A percentile compares a stretch with the other conserved stretches of the same genome.
These are phyloP conservation scores for Blastobotrys malaysiensis DNA, from an alignment of 1,139 yeast genomes.

Conservation along the genomic window DNA sequence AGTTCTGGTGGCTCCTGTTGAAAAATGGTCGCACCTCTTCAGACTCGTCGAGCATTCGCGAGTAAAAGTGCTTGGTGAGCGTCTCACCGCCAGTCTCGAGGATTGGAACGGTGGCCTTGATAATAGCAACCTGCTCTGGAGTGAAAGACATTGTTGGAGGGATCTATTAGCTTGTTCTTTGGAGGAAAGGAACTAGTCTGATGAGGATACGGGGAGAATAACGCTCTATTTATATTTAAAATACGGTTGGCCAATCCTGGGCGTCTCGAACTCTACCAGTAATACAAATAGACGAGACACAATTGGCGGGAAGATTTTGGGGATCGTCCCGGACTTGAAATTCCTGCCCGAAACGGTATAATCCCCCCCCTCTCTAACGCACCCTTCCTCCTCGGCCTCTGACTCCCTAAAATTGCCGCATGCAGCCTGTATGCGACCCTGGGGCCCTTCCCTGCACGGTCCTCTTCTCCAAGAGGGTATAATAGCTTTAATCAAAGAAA, in stretches of 20 bases:
- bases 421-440: neutral
- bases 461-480: no score
- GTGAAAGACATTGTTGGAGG: slow-evolving; percentile 45
- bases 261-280: neutral
- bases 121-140: slow-evolving; percentile 65
- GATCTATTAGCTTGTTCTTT: slow-evolving; percentile 27
- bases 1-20: slow-evolving; percentile 53
- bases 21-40: slow-evolving; percentile 56
- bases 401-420: no score
- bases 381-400: neutral
- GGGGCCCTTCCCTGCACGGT: no score
- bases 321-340: neutral
- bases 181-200: no score
- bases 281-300: neutral
- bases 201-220: neutral
- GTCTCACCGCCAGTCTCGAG: slow-evolving; percentile 52
- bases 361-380: neutral
- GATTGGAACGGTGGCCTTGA: slow-evolving; percentile 56
- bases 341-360: neutral
- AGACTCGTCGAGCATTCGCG: slow-evolving; percentile 47
- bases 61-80: slow-evolving; percentile 51
- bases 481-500: no score
- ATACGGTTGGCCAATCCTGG: neutral
- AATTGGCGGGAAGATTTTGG: neutral
- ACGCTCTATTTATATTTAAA: neutral